Base-by-base conservation (phyloP, 257 asterid genomes). In the Linderniella brevidens region DNA sequence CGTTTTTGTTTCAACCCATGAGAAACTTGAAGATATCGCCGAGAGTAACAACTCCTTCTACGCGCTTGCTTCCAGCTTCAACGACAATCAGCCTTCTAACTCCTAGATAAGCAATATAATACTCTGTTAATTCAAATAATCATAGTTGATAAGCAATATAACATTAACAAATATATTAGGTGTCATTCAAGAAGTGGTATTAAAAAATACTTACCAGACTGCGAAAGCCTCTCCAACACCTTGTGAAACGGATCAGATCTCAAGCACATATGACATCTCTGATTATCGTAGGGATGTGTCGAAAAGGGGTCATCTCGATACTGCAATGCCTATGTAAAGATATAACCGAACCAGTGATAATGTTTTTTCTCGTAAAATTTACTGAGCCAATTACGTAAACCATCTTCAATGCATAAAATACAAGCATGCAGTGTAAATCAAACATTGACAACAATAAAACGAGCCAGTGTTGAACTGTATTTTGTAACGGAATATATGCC, bases 11-110 rank as follows among this genome's bases (percentile, higher is more conserved):
- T 25, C 72, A 68, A 65, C 60, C 88, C 88, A 67, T 62, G 58
- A 87, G 76, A 68, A 87, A 87, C 69, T 73, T 78, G 65, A 83
- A 78, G 38, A 83, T 61, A 41, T 87, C 97, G 18, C 81, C 56
- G 16, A 87, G 42, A 9, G 97, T 62, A 50, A 87, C 55, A 40
- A 87, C 78, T 46, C 97, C 97, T 62, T 75, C 86, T 19, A 87
- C 82, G 0, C 88, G 95, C 65, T 87, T 87, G 77, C 88, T 87
- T 64, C 97, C 97, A 45, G 97, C 92, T 70, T 87, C 95, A 47
- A 87, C 95, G 5, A 83, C 63, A 15, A 87, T 61, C 37, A 87
- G 65, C 51, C 95, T 80, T 58, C 97, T 74, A 11, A 83, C 93
- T 52, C 93, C 97, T 87, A 76, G 53, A 62, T 18, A 41, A 19